Base-by-base conservation (phyloP, 768 basidiomycete genomes). In the Phaeolepiota aurea region DNA sequence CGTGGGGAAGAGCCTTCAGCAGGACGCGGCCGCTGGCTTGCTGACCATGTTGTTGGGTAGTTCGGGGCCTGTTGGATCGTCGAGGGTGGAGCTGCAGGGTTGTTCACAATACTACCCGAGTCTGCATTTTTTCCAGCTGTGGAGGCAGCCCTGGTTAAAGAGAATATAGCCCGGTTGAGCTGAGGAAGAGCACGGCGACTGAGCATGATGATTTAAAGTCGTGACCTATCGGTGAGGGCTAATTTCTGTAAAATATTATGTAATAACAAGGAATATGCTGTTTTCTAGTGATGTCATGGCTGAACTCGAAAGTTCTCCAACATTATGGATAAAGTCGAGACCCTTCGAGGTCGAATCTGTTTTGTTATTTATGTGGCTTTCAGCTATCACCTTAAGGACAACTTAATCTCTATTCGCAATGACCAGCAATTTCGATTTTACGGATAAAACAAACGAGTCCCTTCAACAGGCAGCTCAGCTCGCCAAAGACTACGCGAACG, bases 401-500 rank as follows among this genome's bases (percentile, higher is more conserved):
- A n/a, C 38, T 25, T 23, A 10, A n/a, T 22, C 11, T 28, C 4
- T 40, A 12, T 12, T 19, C 9, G 18, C n/a, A 5, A 77, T 75
- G 72, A 47, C 68, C 43, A 65, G 69, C 44, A 77, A 77, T 62
- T 64, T 86, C 46, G 84, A 93, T 49, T 85, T 92, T 51, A 94
- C 91, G 20, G 87, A 93, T 61, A 89, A 85, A 58, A 74, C 90
- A 10, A 72, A 77, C 52, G 72, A 82, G 50, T 70, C 81, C 19
- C 53, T 93, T 40, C 61, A 76, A 41, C 76, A 77, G 37, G 82
- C 90, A 1, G 59, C 88, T 40, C 87, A 89, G 51, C 71, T 84
- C 32, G 88, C 90, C 9, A 88, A 79, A 54, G 88, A 93, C 59
- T 78, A 89, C 55, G 72, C 85, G 13, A 79, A 90, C 53, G 80